Base-by-base conservation (phyloP, 2,329 filamentous ascomycete genomes). In the Phialocephala sp. region DNA sequence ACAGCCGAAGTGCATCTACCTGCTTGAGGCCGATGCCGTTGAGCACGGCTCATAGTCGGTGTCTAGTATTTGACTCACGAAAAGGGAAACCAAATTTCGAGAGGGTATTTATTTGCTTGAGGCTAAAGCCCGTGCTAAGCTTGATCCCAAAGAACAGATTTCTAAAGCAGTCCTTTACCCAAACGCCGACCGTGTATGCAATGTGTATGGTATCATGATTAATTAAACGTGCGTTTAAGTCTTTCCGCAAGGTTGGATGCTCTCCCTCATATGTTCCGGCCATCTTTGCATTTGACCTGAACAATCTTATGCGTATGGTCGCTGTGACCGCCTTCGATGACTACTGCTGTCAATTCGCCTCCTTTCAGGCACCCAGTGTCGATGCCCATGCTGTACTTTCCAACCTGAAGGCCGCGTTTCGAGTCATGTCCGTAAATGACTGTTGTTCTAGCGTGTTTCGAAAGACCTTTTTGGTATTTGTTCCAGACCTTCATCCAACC, bases 371-470 rank as follows among this genome's bases (percentile, higher is more conserved):
- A 98, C 0, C 89, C 90, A 0, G 91, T 91, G 77, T 98, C 95
- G 56, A 98, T 81, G 0, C 95, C 95, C 74, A 93, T 92, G 4
- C 90, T 91, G 77, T 92, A 96, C 58, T 85, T 82, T 59, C 86
- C 78, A 20, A 90, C 78, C 73, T 85, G 84, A 32, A 96, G 84
- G 0, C 93, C 93, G 2, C 80, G 80, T 73, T 89, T 89, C 24
- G 92, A 87, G 76, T 97, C 92, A 76, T 98, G 94, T 5, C 94
- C 94, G 77, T 97, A 97, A 64, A 97, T 84, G 47, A 97, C 90
- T 0, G 91, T 92, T 47, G 82, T 86, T 11, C 85, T 81, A 27
- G 75, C 62, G 27, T 73, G 65, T 45, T 74, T 73, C 4, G 72
- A 70, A 76, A 76, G 71, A 12, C 57, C 63, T 59, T 76, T 73